Evolutionary conservation across 2,329 filamentous ascomycete species (phyloP).

Genomic region (Cordyceps pruinosa): DNA sequence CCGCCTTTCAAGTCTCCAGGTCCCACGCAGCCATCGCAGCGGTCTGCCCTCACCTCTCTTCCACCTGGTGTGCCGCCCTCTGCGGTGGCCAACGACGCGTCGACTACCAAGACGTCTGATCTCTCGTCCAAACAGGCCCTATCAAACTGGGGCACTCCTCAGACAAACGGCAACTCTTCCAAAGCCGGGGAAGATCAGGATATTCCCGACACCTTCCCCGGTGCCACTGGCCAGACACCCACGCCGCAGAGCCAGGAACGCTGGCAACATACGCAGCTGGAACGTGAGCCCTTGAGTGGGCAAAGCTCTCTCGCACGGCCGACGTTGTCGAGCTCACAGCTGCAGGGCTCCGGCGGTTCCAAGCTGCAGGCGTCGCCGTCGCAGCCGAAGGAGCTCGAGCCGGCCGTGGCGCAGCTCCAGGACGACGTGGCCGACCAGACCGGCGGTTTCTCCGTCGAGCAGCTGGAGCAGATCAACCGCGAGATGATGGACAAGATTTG

Average conservation of each 20-base stretch:
- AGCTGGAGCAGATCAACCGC: conserved; percentile 88
- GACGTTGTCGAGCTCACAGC: conserved; percentile 31
- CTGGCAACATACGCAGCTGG: conserved; percentile 55
- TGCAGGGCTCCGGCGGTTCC: background rate
- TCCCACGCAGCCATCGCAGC: conserved; percentile 57
- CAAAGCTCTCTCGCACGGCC: conserved; percentile 28
- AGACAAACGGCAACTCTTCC: conserved; percentile 52
- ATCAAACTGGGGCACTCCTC: conserved; percentile 62
- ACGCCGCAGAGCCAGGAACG: conserved; percentile 43
- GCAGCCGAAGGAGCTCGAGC: conserved; percentile 39
- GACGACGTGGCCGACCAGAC: conserved; percentile 58
- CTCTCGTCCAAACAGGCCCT: conserved; percentile 54
- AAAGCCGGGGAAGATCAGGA: conserved; percentile 29
- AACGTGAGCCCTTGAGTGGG: conserved; percentile 26
- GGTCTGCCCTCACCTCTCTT: conserved; percentile 51
- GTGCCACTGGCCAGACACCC: conserved; percentile 28
- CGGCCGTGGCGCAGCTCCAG: conserved; percentile 51
- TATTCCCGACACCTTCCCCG: conserved; percentile 47
- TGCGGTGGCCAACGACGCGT: conserved; percentile 71
- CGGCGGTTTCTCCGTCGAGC: conserved; percentile 78
- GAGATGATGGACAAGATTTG: conserved; percentile 88
- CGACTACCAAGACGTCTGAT: conserved; percentile 84
- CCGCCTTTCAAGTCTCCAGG: conserved; percentile 34
- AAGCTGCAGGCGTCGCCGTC: conserved; percentile 24
- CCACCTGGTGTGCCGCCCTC: conserved; percentile 53